A percentile compares a stretch with the other conserved stretches of the same genome.
These are phyloP conservation scores for Mycena metata DNA, from an alignment of 768 basidiomycete species.

Conservation along the genomic window DNA sequence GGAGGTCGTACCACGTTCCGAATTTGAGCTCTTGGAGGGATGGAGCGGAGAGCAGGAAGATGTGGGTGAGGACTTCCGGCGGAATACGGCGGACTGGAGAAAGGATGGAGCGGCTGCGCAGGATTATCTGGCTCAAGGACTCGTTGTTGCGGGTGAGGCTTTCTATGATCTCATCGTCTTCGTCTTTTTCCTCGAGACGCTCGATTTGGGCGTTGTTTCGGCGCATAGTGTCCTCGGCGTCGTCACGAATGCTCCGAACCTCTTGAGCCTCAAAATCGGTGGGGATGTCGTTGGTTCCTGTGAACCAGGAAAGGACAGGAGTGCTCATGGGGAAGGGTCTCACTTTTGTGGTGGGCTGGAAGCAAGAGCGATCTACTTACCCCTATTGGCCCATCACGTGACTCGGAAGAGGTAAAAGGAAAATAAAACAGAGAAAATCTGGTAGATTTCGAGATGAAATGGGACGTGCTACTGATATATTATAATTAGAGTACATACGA, in stretches of 20 bases:
- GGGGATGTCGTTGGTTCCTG: not conserved
- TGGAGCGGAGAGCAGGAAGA: constrained; percentile 6
- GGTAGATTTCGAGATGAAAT: too few species aligned
- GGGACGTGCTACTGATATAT: too few species aligned
- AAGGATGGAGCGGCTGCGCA: not conserved
- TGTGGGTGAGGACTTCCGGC: constrained; percentile 11
- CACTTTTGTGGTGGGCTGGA: too few species aligned
- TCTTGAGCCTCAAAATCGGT: not conserved
- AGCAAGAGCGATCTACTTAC: too few species aligned
- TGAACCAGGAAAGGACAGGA: constrained; percentile 5
- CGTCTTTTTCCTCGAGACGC: not conserved
- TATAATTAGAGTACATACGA: too few species aligned
- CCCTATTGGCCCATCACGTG: too few species aligned
- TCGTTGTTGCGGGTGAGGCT: not conserved
- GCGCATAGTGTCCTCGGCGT: not conserved
- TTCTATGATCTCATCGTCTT: not conserved
- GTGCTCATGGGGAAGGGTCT: too few species aligned
- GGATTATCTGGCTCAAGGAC: constrained; percentile 3
- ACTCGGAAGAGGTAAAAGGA: too few species aligned
- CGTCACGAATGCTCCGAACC: not conserved
- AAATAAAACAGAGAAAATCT: too few species aligned
- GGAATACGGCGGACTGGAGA: constrained; percentile 10
- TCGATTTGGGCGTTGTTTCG: not conserved
- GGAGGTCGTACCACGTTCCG: not conserved
- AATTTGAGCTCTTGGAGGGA: not conserved